A percentile compares a stretch with the other conserved stretches of the same genome.
phyloP scores from a whole-genome alignment of 2,329 filamentous ascomycete genomes.

The Pestalotiopsis sp. region DNA sequence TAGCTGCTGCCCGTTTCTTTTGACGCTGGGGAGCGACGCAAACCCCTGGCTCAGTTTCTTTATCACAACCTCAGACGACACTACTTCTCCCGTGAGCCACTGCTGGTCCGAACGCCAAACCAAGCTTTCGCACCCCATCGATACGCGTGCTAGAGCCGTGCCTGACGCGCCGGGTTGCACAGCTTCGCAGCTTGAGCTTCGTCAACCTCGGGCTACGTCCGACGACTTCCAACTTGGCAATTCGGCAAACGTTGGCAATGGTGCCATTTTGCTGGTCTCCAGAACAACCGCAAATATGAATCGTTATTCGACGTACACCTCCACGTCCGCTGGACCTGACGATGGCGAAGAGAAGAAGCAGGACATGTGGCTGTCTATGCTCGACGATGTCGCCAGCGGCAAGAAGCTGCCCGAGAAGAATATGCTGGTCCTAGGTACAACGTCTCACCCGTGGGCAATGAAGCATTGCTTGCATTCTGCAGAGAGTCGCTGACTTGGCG shows the following conservation, averaged over 20 bases:
- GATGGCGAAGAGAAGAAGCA: conserved; percentile 73
- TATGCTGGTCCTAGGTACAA: conserved; percentile 76
- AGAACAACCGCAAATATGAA: conserved; percentile 54
- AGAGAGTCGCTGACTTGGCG: conserved; percentile 10
- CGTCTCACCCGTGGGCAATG: not conserved
- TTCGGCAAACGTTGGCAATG: conserved; percentile 1
- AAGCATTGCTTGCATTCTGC: not conserved
- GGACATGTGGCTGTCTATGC: conserved; percentile 92
- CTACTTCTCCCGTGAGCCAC: not conserved
- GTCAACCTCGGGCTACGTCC: not conserved
- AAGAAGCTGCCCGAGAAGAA: conserved; percentile 92
- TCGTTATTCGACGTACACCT: conserved; percentile 60
- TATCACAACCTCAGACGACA: not conserved
- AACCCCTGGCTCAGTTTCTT: not conserved
- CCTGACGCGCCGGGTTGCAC: conserved; percentile 3
- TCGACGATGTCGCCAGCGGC: conserved; percentile 85
- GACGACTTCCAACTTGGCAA: not conserved
- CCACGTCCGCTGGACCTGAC: conserved; percentile 43
- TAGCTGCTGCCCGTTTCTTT: not conserved
- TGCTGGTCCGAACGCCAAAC: not conserved
- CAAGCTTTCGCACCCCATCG: not conserved
- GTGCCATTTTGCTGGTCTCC: conserved; percentile 14
- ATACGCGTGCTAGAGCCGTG: not conserved
- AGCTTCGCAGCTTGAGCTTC: not conserved
- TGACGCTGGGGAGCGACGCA: not conserved